phyloP scores from a whole-genome alignment of 805 yeast species.

The Hanseniaspora thailandica region DNA sequence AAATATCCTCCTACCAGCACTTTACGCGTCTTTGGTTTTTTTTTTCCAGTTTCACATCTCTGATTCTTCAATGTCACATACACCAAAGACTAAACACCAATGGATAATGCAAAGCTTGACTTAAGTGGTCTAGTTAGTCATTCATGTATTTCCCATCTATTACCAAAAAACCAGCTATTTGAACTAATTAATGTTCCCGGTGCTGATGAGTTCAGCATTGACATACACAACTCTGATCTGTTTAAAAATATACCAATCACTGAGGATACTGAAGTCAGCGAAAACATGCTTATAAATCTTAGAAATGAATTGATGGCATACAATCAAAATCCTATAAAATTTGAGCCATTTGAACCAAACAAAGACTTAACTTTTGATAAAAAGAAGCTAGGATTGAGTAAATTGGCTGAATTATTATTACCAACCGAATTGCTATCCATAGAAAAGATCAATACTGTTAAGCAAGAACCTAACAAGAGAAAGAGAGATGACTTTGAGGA shows the following conservation, averaged over 20 bases:
- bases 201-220: neutral
- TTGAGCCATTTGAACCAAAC: neutral
- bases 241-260: too few relatives aligned
- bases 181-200: neutral
- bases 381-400: neutral
- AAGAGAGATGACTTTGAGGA: neutral
- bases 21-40: too few relatives aligned
- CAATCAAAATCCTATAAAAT: neutral
- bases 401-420: neutral
- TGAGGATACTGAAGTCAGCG: neutral
- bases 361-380: neutral
- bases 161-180: slow-evolving; percentile 2
- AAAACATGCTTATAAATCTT: neutral
- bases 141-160: neutral
- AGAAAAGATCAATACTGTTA: neutral
- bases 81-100: too few relatives aligned
- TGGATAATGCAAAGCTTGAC: neutral
- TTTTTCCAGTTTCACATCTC: too few relatives aligned
- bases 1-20: too few relatives aligned
- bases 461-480: neutral
- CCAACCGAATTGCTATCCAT: neutral
- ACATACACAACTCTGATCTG: neutral
- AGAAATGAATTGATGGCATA: neutral
- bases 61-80: too few relatives aligned
- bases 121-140: neutral